Conservation (phyloP, 495 filamentous ascomycete genomes). For the Evansstolkia leycettana region DNA sequence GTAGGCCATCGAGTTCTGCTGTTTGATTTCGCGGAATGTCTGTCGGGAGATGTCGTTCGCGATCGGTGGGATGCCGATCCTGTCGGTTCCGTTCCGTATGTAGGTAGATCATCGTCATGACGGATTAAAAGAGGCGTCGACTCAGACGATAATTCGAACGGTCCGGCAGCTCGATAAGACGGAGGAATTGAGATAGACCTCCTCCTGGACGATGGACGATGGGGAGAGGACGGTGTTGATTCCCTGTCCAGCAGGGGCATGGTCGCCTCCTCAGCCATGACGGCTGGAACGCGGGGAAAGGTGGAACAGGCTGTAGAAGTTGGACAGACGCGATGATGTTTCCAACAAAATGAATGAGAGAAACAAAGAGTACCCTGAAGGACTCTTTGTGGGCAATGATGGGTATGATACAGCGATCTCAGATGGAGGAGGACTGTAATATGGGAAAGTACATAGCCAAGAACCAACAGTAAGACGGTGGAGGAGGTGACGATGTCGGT, state of each 20-base stretch:
- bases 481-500: too few species aligned
- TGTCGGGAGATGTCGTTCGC: constrained; percentile 4
- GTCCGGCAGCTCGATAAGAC: constrained; percentile 8
- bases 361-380: too few species aligned
- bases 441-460: too few species aligned
- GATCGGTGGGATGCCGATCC: constrained; percentile 11
- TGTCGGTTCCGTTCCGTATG: constrained; percentile 25
- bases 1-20: constrained; percentile 39
- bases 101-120: constrained; percentile 19
- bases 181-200: constrained; percentile 5
- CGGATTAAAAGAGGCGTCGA: constrained; percentile 31
- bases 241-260: constrained; percentile 18
- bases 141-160: constrained; percentile 27
- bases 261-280: constrained; percentile 26
- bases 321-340: not conserved
- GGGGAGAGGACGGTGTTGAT: constrained; percentile 8
- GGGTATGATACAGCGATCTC: too few species aligned
- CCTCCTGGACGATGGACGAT: constrained; percentile 4
- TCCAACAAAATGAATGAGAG: too few species aligned
- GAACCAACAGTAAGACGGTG: too few species aligned
- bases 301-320: not conserved
- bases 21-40: constrained; percentile 12
- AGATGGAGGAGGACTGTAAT: too few species aligned
- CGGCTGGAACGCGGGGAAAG: constrained; percentile 5
- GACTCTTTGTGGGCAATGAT: too few species aligned